Percentiles rank a stretch among this genome's conserved stretches.
phyloP scores from a whole-genome alignment of 441 rosid species.

The Pelargonium hybrid region DNA sequence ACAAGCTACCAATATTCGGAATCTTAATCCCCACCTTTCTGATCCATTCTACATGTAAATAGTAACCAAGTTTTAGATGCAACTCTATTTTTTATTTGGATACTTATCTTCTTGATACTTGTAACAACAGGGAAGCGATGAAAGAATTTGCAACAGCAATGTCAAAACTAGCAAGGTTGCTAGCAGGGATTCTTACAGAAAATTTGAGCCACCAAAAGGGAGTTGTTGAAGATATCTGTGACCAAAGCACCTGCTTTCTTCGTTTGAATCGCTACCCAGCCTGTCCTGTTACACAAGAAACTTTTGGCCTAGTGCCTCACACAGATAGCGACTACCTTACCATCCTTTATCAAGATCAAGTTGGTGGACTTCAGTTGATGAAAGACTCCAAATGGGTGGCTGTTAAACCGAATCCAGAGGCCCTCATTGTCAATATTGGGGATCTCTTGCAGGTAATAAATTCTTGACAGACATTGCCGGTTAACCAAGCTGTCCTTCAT shows the following conservation, averaged over 20 bases:
- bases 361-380: constrained; percentile 62
- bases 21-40: too few species aligned
- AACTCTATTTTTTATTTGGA: not conserved
- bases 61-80: not conserved
- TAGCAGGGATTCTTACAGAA: constrained; percentile 38
- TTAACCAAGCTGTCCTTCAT: not conserved
- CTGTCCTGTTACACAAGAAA: constrained; percentile 39
- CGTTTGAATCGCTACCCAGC: constrained; percentile 50
- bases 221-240: constrained; percentile 28
- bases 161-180: constrained; percentile 42
- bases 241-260: constrained; percentile 47
- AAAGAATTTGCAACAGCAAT: constrained; percentile 38
- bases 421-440: constrained; percentile 60
- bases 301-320: constrained; percentile 51
- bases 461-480: not conserved
- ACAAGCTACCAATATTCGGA: too few species aligned
- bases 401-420: constrained; percentile 46
- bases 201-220: constrained; percentile 26
- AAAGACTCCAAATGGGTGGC: constrained; percentile 58
- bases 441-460: constrained; percentile 48
- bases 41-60: too few species aligned
- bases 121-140: constrained; percentile 34
- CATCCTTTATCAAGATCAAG: constrained; percentile 54
- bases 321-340: constrained; percentile 65
- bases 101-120: not conserved